These are phyloP conservation scores for Tolypocladium guangdongense DNA, from an alignment of 2,329 filamentous ascomycete species.

Conservation along the genomic window DNA sequence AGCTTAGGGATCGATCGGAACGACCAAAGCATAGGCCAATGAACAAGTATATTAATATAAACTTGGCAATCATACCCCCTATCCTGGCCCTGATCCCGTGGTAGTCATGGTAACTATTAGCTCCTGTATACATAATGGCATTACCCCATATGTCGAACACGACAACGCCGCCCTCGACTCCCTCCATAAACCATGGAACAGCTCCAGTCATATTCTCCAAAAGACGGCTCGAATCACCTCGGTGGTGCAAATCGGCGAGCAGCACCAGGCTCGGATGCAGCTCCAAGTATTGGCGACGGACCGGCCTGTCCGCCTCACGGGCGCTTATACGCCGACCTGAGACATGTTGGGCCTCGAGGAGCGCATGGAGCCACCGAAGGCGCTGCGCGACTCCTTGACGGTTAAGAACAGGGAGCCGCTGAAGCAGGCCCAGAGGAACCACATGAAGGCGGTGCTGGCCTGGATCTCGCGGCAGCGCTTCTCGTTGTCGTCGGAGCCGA, in stretches of 20 bases:
- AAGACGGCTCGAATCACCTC: neutral
- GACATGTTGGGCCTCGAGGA: constrained; percentile 41
- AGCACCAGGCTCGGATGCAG: neutral
- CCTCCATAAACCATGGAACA: constrained; percentile 3
- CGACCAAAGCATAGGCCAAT: neutral
- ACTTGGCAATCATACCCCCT: neutral
- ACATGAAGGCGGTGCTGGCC: constrained; percentile 64
- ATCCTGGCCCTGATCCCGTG: neutral
- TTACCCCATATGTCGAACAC: constrained; percentile 7
- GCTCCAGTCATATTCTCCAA: neutral
- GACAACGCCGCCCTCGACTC: constrained; percentile 2
- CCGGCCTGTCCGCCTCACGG: too few species aligned
- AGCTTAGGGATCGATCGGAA: neutral
- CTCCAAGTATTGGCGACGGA: neutral
- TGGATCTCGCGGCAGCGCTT: constrained; percentile 67
- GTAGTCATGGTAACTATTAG: neutral
- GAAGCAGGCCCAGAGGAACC: constrained; percentile 62
- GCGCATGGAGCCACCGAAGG: constrained; percentile 30
- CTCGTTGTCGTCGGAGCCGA: constrained; percentile 44
- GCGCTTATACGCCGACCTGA: constrained; percentile 38
- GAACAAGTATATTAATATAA: constrained; percentile 1
- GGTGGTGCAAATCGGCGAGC: neutral
- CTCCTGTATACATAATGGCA: constrained; percentile 10
- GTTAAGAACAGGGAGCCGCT: constrained; percentile 44
- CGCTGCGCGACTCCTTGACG: constrained; percentile 39